Percentiles rank a stretch among this genome's conserved stretches.
Evolutionary conservation across 2,329 filamentous ascomycete genomes (phyloP).

Genomic region (Chrysosphaeria jannelii): DNA sequence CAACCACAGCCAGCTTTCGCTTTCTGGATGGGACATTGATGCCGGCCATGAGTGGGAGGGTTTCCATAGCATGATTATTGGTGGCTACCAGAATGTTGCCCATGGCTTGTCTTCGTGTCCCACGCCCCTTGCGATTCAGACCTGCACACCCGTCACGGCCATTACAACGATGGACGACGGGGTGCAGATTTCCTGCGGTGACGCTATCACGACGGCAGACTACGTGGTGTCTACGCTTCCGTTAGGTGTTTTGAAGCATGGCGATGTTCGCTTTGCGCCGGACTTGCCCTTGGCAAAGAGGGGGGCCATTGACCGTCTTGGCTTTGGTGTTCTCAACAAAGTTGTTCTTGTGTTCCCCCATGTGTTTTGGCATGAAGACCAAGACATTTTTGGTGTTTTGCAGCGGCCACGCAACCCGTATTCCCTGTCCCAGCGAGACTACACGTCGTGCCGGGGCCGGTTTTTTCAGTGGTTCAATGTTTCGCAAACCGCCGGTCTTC

Average conservation of each 20-base stretch:
- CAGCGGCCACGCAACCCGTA: constrained; percentile 32
- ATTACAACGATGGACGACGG: constrained; percentile 53
- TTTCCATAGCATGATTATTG: constrained; percentile 71
- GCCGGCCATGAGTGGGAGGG: constrained; percentile 95
- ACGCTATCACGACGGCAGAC: constrained; percentile 52
- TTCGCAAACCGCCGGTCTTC: constrained; percentile 63
- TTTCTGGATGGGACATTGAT: constrained; percentile 87
- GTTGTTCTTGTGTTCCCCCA: constrained; percentile 70
- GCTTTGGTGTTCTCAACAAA: constrained; percentile 87
- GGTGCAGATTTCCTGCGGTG: no score
- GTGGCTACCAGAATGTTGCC: constrained; percentile 84
- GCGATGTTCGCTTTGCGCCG: constrained; percentile 58
- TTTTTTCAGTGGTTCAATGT: constrained; percentile 98
- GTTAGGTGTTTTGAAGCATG: constrained; percentile 70
- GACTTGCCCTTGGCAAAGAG: constrained; percentile 67
- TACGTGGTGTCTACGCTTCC: constrained; percentile 74
- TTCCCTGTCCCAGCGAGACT: constrained; percentile 54
- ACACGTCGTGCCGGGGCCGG: constrained; percentile 49
- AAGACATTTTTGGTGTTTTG: constrained; percentile 83
- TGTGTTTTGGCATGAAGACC: constrained; percentile 60
- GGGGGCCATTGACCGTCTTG: constrained; percentile 52
- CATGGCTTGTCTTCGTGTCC: constrained; percentile 58
- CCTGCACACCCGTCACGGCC: neutral
- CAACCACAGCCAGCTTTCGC: constrained; percentile 60
- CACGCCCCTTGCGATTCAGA: constrained; percentile 34